These are phyloP conservation scores for Cyathus striatus DNA, from an alignment of 768 basidiomycete genomes.

Conservation along the genomic window DNA sequence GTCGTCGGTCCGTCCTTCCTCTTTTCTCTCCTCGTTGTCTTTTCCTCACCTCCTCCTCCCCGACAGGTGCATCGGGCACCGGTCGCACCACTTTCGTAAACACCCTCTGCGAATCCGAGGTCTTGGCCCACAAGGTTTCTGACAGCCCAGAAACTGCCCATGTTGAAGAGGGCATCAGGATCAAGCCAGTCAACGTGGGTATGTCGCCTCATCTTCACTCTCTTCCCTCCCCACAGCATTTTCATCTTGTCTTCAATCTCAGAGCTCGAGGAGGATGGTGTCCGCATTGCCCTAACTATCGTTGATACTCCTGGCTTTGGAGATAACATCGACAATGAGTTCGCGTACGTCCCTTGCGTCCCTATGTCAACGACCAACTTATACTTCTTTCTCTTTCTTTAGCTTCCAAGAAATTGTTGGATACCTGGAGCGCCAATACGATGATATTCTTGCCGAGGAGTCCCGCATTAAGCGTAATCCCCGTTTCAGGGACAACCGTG, in stretches of 20 bases:
- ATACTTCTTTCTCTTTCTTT: constrained; percentile 2
- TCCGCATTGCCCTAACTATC: constrained; percentile 95
- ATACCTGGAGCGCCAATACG: constrained; percentile 97
- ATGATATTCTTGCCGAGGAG: constrained; percentile 97
- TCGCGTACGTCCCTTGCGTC: constrained; percentile 61
- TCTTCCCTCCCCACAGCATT: constrained; percentile 4
- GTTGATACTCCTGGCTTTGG: constrained; percentile 99
- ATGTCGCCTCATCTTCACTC: constrained; percentile 19
- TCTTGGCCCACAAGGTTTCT: constrained; percentile 81
- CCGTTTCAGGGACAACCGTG: constrained; percentile 96
- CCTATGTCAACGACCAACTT: constrained; percentile 3
- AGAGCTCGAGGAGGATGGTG: constrained; percentile 99
- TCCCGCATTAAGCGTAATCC: constrained; percentile 99
- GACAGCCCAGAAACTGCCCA: constrained; percentile 88
- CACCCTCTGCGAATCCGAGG: constrained; percentile 96
- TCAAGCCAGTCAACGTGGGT: constrained; percentile 95
- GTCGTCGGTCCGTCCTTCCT: constrained; percentile 76
- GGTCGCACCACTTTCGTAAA: constrained; percentile 99
- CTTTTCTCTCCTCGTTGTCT: constrained; percentile 13
- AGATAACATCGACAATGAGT: constrained; percentile 98
- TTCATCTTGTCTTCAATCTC: constrained; percentile 7
- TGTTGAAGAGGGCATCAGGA: constrained; percentile 89
- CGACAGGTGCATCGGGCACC: constrained; percentile 89
- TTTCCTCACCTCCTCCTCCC: constrained; percentile 7
- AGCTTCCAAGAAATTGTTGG: constrained; percentile 98